phyloP scores from a whole-genome alignment of 2,329 filamentous ascomycete species.

The Venturia aucupariae region DNA sequence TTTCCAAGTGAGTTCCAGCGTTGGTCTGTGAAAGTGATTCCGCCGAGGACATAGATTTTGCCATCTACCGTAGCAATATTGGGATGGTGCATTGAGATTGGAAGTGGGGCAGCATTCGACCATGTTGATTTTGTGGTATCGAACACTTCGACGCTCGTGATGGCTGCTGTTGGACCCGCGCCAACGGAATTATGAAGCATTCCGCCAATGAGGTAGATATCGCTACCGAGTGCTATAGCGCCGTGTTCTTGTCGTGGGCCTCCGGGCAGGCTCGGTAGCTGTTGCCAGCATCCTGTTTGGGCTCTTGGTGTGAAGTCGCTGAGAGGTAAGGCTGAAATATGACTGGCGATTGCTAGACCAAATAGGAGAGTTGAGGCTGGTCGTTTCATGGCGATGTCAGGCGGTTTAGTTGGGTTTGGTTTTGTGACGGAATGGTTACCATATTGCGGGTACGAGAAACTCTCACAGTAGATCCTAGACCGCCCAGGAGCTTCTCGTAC shows the following conservation, averaged over 20 bases:
- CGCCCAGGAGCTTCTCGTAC: too few relatives aligned
- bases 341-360: not conserved
- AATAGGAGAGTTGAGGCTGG: not conserved
- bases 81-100: conserved; percentile 21
- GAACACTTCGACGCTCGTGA: not conserved
- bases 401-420: too few relatives aligned
- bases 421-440: not conserved
- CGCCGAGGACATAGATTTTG: conserved; percentile 22
- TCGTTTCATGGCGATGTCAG: not conserved
- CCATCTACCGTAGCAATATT: conserved; percentile 20
- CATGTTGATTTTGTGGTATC: conserved; percentile 17
- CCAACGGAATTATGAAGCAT: not conserved
- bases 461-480: too few relatives aligned
- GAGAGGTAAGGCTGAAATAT: not conserved
- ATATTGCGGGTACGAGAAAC: too few relatives aligned
- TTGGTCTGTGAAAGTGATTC: conserved; percentile 15
- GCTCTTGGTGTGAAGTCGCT: not conserved
- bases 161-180: not conserved
- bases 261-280: not conserved
- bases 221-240: not conserved
- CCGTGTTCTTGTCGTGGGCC: conserved; percentile 12
- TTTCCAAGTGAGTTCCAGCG: conserved; percentile 17
- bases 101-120: conserved; percentile 18
- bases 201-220: conserved; percentile 12
- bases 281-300: not conserved